Base-by-base conservation (phyloP, 2,329 filamentous ascomycete genomes). In the Clathrospora elynae region DNA sequence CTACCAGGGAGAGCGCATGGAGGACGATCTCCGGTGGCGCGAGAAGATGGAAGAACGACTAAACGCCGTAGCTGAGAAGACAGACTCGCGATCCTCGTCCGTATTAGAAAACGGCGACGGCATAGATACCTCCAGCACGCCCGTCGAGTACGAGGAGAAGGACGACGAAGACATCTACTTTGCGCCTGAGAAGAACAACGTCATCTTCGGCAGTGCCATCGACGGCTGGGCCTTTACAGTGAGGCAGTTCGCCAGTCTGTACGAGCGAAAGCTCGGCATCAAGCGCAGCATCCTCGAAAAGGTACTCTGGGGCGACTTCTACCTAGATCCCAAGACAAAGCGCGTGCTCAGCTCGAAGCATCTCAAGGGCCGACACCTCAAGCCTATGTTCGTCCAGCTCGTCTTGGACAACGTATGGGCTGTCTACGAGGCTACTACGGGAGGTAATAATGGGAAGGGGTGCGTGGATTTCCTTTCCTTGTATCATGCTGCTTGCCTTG, bases 191-290 rank as follows among this genome's bases (percentile, higher is more conserved):
- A 95, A 92, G 72, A 96, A 96, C 71, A 99, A 99, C 64, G 93
- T 99, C 69, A 97, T 99, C 53, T 99, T 99, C 70, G 90, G 90
- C 75, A 97, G 92, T 67, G 93, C 93, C 46, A 87, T 96, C 42
- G 93, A 99, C 66, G 93, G 93, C n/a, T 99, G 93, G 93, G 93
- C 93, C 2, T 99, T 99, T 62, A 99, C 93, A 0, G 86, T 96
- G 35, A 83, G 90, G 35, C 93, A 99, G 62, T 99, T 99, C 67
- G 91, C 93, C 12, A 83, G 83, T 24, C 75, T 97, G 18, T 99
- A 97, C 65, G 92, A 97, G 72, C 95, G 91, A 76, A 99, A 99
- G 70, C 80, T 99, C 5, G 92, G 93, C 10, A 95, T 97, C 71
- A 97, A 96, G 72, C 82, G 91, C 32, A 84, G 83, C 17, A 73